Percentiles rank a stretch among this genome's conserved stretches.
Evolutionary conservation across 495 filamentous ascomycete genomes (phyloP).

Genomic region (Daldinia grandis): DNA sequence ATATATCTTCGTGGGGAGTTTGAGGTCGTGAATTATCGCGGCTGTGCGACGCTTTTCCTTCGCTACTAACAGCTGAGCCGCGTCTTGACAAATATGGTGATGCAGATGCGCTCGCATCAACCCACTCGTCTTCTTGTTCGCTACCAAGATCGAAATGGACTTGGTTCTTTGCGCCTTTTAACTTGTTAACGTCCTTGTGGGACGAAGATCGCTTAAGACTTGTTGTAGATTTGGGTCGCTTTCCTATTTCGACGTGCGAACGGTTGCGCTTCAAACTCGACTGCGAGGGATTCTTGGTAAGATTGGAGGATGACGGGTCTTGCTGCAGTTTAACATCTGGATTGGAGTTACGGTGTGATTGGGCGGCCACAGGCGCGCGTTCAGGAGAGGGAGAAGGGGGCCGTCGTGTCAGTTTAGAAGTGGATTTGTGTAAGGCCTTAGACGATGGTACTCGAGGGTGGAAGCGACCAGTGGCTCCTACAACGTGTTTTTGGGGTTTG

Average conservation of each 20-base stretch:
- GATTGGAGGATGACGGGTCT: constrained; percentile 47
- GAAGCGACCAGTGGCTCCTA: constrained; percentile 47
- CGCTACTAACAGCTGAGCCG: constrained; percentile 53
- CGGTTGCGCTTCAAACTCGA: constrained; percentile 58
- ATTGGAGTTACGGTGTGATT: constrained; percentile 54
- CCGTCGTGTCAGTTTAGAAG: constrained; percentile 53
- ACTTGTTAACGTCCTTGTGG: constrained; percentile 51
- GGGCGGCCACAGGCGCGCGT: constrained; percentile 37
- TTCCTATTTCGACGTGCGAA: constrained; percentile 58
- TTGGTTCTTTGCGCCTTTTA: constrained; percentile 49
- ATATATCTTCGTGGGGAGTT: constrained; percentile 32
- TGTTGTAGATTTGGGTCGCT: constrained; percentile 56
- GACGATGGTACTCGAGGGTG: constrained; percentile 56
- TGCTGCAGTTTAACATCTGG: constrained; percentile 53
- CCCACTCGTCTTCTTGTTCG: constrained; percentile 63
- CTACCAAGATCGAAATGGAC: constrained; percentile 63
- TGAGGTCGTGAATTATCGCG: constrained; percentile 35
- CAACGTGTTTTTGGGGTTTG: constrained; percentile 56
- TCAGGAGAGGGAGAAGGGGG: constrained; percentile 50
- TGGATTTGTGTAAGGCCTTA: constrained; percentile 56
- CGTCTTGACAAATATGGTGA: constrained; percentile 63
- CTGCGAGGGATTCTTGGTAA: constrained; percentile 58
- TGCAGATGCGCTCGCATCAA: constrained; percentile 63
- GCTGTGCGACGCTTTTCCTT: constrained; percentile 33
- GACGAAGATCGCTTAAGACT: constrained; percentile 57